Evolutionary conservation across 768 basidiomycete genomes (phyloP), one percentile per base, ranked within the genome.

Genomic region (Boletus reticulatus): DNA sequence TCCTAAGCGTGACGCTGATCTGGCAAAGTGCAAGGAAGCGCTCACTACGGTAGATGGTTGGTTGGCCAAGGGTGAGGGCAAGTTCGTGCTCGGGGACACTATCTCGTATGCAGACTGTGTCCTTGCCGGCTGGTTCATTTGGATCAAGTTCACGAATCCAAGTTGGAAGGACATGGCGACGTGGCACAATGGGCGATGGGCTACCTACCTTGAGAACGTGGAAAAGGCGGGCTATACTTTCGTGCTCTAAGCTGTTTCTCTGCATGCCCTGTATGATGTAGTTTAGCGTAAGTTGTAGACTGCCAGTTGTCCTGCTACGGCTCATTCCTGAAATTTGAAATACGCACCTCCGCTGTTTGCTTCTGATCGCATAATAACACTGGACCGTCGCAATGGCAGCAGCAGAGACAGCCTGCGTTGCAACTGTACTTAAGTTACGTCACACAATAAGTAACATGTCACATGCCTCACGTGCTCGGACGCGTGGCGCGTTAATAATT

Each of bases 111-210:
- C 72, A 8, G 78, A 79, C 45, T 59, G 72, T 14, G 38, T 66
- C 37, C 50, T 78, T 10, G 76, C 63, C 2, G 70, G 59, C 1
- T 68, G 64, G 60, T 42, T 80, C 44, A 58, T 60, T 20, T 79
- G 78, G 75, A 60, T 72, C 48, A 73, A 63, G 59, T 16, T 52
- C 11, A 62, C 65, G 4, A 44, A 67, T 14, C 72, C 60, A 2
- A 66, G 61, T 50, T 79, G 76, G 77, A 59, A 62, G 39, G 66
- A 68, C 8, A 57, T 76, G 2, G 54, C 62, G 39, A 59, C 57
- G 9, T 78, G 75, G 75, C 65, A 80, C 45, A 63, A 59, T 8
- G 78, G 78, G 16, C 59, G 69, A 42, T 79, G 79, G 78, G 71
- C 58, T 11, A 65, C 60, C 22, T 62, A 75, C 41, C 32, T 74